These are phyloP conservation scores for Daldinia sp. DNA, from an alignment of 2,329 filamentous ascomycete genomes.

Conservation along the genomic window DNA sequence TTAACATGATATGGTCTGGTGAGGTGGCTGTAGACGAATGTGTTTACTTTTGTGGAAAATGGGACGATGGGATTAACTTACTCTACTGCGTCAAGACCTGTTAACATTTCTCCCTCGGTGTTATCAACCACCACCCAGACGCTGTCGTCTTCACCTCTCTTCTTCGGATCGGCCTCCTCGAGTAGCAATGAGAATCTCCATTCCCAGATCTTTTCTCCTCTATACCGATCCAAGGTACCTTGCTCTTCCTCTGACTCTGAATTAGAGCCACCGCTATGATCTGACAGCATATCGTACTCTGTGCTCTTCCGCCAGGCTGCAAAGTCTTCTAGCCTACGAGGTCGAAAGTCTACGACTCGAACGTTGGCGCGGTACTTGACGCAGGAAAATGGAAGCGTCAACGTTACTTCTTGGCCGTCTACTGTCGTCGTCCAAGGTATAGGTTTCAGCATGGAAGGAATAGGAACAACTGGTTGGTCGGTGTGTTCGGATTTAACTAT, in stretches of 20 bases:
- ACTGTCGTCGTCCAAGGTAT: slow-evolving; percentile 54
- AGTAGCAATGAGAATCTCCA: slow-evolving; percentile 85
- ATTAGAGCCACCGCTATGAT: slow-evolving; percentile 48
- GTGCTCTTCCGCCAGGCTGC: slow-evolving; percentile 56
- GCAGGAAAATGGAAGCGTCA: slow-evolving; percentile 76
- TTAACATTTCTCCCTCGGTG: slow-evolving; percentile 57
- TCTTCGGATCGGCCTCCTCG: slow-evolving; percentile 67
- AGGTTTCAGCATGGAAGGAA: slow-evolving; percentile 54
- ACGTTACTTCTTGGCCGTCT: slow-evolving; percentile 47
- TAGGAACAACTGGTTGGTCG: slow-evolving; percentile 46
- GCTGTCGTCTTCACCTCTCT: slow-evolving; percentile 52
- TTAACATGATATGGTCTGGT: not conserved
- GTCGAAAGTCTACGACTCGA: slow-evolving; percentile 84
- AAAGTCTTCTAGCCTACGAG: slow-evolving; percentile 76
- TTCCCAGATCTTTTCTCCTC: slow-evolving; percentile 66
- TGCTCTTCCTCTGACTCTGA: slow-evolving; percentile 44
- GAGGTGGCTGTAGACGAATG: not conserved
- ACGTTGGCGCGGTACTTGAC: slow-evolving; percentile 73
- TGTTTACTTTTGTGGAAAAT: not conserved
- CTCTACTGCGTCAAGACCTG: slow-evolving; percentile 58
- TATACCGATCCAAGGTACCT: slow-evolving; percentile 38
- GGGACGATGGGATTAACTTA: slow-evolving; percentile 26
- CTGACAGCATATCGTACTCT: slow-evolving; percentile 61
- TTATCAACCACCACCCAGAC: slow-evolving; percentile 76
- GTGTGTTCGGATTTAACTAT: slow-evolving; percentile 58